These are phyloP conservation scores for Trametes villosa DNA, from an alignment of 768 basidiomycete species.

Conservation along the genomic window DNA sequence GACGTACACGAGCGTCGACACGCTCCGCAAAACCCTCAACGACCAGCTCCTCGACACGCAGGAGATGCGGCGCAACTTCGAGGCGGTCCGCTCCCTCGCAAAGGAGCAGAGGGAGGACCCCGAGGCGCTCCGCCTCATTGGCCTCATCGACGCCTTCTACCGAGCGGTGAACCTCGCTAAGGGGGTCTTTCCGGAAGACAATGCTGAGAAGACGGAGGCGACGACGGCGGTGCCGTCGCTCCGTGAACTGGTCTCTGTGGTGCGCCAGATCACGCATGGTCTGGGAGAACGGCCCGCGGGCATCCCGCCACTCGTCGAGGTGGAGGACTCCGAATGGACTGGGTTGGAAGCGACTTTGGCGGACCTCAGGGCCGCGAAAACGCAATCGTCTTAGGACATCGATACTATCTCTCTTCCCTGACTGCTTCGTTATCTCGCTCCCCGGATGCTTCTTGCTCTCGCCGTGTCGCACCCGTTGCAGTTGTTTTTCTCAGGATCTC, in stretches of 20 bases:
- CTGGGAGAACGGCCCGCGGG: neutral
- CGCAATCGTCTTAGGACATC: no score
- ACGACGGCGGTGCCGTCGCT: neutral
- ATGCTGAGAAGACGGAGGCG: neutral
- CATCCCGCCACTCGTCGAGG: neutral
- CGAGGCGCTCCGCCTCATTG: neutral
- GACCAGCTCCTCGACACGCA: neutral
- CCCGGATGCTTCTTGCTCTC: no score
- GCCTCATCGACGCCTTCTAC: neutral
- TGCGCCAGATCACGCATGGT: neutral
- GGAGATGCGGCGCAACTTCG: neutral
- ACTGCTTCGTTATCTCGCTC: no score
- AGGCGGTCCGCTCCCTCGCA: neutral
- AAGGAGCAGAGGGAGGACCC: neutral
- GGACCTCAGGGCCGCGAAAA: no score
- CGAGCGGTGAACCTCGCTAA: neutral
- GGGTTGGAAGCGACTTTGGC: no score
- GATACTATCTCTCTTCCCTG: no score
- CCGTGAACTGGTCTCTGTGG: neutral
- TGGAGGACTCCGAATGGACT: neutral
- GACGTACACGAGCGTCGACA: neutral
- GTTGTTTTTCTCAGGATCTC: no score
- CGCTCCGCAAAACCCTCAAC: neutral
- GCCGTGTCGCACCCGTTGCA: no score
- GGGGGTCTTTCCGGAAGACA: neutral